Conservation (phyloP, 164 flowering plant genomes). For the Berberis thunbergii region DNA sequence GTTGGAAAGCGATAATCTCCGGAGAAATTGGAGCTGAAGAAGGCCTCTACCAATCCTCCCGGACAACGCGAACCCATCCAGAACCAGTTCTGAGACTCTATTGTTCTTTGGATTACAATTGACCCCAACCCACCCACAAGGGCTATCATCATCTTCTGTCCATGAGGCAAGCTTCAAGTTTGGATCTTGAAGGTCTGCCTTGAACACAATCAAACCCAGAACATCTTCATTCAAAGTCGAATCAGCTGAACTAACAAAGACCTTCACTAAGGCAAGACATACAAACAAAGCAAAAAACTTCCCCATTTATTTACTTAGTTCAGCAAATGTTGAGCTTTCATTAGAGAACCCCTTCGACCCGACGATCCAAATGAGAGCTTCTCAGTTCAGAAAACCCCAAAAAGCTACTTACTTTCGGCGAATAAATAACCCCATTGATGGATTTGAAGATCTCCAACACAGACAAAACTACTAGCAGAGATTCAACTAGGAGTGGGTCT, state of each 20-base stretch:
- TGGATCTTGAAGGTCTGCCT: constrained; percentile 75
- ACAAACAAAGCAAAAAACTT: not conserved
- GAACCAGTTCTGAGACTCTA: constrained; percentile 64
- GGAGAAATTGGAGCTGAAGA: constrained; percentile 47
- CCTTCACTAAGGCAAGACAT: constrained; percentile 5
- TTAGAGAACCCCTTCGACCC: no score
- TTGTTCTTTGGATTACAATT: constrained; percentile 66
- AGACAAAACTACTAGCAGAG: no score
- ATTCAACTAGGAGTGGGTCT: no score
- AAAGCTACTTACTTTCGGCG: no score
- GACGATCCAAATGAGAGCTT: no score
- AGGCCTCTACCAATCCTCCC: constrained; percentile 73
- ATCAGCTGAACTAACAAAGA: constrained; percentile 30
- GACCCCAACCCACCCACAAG: constrained; percentile 76
- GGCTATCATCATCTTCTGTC: constrained; percentile 63
- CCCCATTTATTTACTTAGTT: not conserved
- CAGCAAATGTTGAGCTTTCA: no score
- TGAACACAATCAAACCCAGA: constrained; percentile 80
- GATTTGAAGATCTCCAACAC: no score
- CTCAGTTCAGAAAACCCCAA: no score
- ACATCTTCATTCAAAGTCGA: constrained; percentile 75
- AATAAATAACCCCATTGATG: no score
- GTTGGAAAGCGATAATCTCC: constrained; percentile 49
- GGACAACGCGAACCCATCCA: constrained; percentile 67
- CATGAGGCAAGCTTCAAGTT: constrained; percentile 49